Evolutionary conservation across 129 eudicot species (phyloP), one percentile per base, ranked within the genome.

Genomic region (Chrysanthemum makinoi): DNA sequence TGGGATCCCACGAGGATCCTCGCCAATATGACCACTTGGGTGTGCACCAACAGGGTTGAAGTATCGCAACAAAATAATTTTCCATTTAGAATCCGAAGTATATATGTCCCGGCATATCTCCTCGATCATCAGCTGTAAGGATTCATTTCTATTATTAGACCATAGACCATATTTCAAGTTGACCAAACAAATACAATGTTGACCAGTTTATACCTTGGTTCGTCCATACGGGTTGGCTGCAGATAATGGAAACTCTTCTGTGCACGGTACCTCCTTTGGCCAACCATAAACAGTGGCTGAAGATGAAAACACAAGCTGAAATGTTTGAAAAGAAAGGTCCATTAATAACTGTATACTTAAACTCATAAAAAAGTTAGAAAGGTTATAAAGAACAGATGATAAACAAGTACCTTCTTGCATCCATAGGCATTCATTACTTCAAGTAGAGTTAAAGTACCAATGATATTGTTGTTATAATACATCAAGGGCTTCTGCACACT

Each of bases 31-130:
- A 43, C 99, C 99, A 76, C 97, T 95, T 13, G 94, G 87, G 81
- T 95, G 99, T 16, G 99, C 97, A 47, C 97, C 99, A 68, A 95
- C 97, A 14, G 99, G 99, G 80, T 95, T 95, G 72, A 95, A 95
- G 69, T 90, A 95, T 78, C 99, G 79, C 79, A 95, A 81, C 83
- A 95, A 75, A 57, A 95, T 88, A 13, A 90, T 94, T 80, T 87
- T 87, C 99, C 99, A 94, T 57, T 76, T 72, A 8, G 73, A 53
- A 75, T 94, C 99, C 0, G 99, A 77, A 19, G 71, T 79, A 69
- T 82, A 76, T 26, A 90, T 16, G 62, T 95, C 99, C 53, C 86
- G 93, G 77, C 97, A 90, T 68, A 95, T 95, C 67, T 95, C 99
- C 84, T 95, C 99, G 43, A 95, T 87, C 86, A 90, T 86, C 67